Evolutionary conservation across 257 asterid genomes (phyloP), one percentile per base, ranked within the genome.

Genomic region (Schizonepeta tenuifolia): DNA sequence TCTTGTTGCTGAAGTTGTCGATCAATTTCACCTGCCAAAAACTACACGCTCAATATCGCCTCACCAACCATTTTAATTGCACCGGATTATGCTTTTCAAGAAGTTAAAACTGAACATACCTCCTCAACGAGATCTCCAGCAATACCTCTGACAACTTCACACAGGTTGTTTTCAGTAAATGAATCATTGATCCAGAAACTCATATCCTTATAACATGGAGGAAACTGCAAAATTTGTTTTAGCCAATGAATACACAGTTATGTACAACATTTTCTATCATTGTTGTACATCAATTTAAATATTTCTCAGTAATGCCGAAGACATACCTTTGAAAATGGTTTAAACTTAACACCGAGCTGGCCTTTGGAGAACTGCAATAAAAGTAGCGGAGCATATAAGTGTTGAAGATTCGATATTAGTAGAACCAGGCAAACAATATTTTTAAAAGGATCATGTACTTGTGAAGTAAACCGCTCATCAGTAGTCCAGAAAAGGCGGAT

Each of bases 401-500:
- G 22, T 40, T 49, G 24, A 53, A 60, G 40, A 77, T 21, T 17
- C 46, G 47, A 60, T 21, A 41, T 18, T 20, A 24, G 41, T 36
- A 67, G 18, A 53, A 24, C 18, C 66, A 44, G 38, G 73, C 47
- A 61, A 59, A 12, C 56, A 5, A 9, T 33, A 53, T 17, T 38
- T 11, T 36, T 1, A 21, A 35, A 20, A 67, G 59, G n/a, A 77
- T 21, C 35, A 17, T 75, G 65, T 88, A 90, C 99, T 77, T 95
- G 99, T 82, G 99, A 92, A 73, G 96, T 92, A 78, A 95, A 95
- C 67, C 92, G 99, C 82, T 90, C 85, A 56, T 95, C 99, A 14
- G 65, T 63, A 10, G 93, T 79, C 99, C 99, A 94, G 84, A 94
- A 94, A 76, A 94, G 98, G 59, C 96, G 95, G 70, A 94, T 90